Conservation (phyloP, 768 basidiomycete genomes). For the Butyriboletus loyo region DNA sequence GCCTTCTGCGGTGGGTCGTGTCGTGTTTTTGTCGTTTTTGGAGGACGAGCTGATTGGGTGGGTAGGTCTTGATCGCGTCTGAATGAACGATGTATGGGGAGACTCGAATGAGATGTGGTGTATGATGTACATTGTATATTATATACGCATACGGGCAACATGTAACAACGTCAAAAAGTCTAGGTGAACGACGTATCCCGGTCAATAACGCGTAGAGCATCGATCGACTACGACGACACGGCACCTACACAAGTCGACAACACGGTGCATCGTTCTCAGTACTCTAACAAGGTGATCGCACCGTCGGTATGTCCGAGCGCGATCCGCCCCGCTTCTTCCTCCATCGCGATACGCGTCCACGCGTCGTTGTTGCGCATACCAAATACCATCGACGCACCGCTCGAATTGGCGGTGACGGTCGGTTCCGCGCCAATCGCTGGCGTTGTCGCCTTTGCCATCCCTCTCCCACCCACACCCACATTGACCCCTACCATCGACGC, state of each 20-base stretch:
- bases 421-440: not conserved
- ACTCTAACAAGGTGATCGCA: constrained; percentile 49
- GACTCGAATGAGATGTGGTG: not conserved
- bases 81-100: constrained; percentile 1
- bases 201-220: not conserved
- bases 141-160: not conserved
- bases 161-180: too few relatives aligned
- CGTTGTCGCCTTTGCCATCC: not conserved
- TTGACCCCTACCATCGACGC: not conserved
- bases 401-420: not conserved
- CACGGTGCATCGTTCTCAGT: constrained; percentile 15
- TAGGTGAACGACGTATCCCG: not conserved
- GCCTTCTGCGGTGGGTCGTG: constrained; percentile 64
- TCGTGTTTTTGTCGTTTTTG: not conserved
- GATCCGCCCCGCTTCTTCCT: constrained; percentile 37
- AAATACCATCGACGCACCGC: constrained; percentile 38
- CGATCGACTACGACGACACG: not conserved
- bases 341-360: constrained; percentile 45
- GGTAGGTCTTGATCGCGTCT: constrained; percentile 54
- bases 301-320: constrained; percentile 40
- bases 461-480: not conserved
- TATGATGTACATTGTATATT: not conserved
- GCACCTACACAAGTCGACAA: not conserved
- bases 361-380: constrained; percentile 42
- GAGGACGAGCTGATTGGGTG: not conserved